Conservation (phyloP, 768 basidiomycete species). For the Glaciozyma antarctica region DNA sequence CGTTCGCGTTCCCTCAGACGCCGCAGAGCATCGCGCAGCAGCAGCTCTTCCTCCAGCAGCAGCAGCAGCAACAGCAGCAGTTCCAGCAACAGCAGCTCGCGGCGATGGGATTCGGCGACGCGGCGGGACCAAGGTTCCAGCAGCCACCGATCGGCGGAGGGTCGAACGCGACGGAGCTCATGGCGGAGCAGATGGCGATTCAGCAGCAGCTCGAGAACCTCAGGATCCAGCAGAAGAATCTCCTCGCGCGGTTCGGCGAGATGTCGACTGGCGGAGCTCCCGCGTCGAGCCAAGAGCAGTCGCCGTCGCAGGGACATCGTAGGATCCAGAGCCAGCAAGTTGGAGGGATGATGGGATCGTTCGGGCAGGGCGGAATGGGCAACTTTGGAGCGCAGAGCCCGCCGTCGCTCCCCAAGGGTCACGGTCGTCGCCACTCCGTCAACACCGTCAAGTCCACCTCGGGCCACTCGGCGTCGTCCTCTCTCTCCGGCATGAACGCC, state of each 20-base stretch:
- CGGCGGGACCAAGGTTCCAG: slow-evolving; percentile 44
- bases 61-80: slow-evolving; percentile 15
- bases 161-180: slow-evolving; percentile 51
- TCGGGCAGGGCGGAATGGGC: slow-evolving; percentile 25
- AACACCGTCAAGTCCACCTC: slow-evolving; percentile 48
- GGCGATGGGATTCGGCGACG: slow-evolving; percentile 38
- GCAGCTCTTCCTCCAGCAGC: slow-evolving; percentile 32
- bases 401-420: slow-evolving; percentile 37
- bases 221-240: slow-evolving; percentile 79
- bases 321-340: slow-evolving; percentile 1
- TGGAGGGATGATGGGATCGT: slow-evolving; percentile 1
- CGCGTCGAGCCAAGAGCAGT: slow-evolving; percentile 31
- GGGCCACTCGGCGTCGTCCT: slow-evolving; percentile 56
- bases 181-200: slow-evolving; percentile 93
- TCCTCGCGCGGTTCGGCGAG: slow-evolving; percentile 80
- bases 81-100: slow-evolving; percentile 44
- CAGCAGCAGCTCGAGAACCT: slow-evolving; percentile 84
- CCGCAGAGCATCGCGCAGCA: slow-evolving; percentile 53
- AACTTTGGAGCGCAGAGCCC: slow-evolving; percentile 14
- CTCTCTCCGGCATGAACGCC: slow-evolving; percentile 48
- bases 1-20: slow-evolving; percentile 5
- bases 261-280: slow-evolving; percentile 46
- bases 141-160: slow-evolving; percentile 44
- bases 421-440: slow-evolving; percentile 81
- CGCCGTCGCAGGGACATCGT: background rate